phyloP scores from a whole-genome alignment of 2,329 filamentous ascomycete genomes.

The Neoarthrinium moseri region DNA sequence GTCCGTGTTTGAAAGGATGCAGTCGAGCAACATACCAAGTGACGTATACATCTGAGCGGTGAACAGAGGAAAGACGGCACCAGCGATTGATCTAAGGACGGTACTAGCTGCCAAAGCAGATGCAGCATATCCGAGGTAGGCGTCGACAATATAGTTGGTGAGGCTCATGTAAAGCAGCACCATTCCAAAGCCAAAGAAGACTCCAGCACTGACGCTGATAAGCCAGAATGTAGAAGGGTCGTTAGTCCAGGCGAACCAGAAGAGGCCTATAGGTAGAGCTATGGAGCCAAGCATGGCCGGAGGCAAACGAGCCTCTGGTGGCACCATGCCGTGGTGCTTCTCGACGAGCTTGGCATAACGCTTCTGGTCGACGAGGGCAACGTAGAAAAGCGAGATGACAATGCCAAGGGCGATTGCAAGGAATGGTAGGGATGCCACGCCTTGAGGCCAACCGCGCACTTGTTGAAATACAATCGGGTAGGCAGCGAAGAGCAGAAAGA shows the following conservation, averaged over 20 bases:
- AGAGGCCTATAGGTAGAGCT: slow-evolving; percentile 11
- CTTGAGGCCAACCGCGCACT: slow-evolving; percentile 44
- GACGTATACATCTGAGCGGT: slow-evolving; percentile 40
- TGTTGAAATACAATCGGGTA: slow-evolving; percentile 53
- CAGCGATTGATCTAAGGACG: slow-evolving; percentile 43
- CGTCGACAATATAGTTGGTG: slow-evolving; percentile 10
- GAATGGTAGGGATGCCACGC: slow-evolving; percentile 53
- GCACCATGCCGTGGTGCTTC: slow-evolving; percentile 44
- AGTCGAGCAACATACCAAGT: slow-evolving; percentile 19
- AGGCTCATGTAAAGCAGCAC: slow-evolving; percentile 9
- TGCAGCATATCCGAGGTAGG: slow-evolving; percentile 10
- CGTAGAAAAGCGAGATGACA: slow-evolving; percentile 47
- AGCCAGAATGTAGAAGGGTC: slow-evolving; percentile 8
- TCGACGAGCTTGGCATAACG: slow-evolving; percentile 38
- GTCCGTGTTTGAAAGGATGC: background rate
- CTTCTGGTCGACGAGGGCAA: slow-evolving; percentile 39
- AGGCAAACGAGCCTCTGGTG: slow-evolving; percentile 57
- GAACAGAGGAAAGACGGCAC: slow-evolving; percentile 46
- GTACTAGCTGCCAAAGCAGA: slow-evolving; percentile 29
- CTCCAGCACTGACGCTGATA: slow-evolving; percentile 9
- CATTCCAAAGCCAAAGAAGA: slow-evolving; percentile 12
- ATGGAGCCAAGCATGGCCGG: slow-evolving; percentile 37
- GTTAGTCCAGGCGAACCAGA: slow-evolving; percentile 13
- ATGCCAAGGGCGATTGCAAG: slow-evolving; percentile 56
- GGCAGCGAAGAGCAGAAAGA: slow-evolving; percentile 41